Base-by-base conservation (phyloP, 495 filamentous ascomycete genomes). In the Pseudevernia furfuracea region DNA sequence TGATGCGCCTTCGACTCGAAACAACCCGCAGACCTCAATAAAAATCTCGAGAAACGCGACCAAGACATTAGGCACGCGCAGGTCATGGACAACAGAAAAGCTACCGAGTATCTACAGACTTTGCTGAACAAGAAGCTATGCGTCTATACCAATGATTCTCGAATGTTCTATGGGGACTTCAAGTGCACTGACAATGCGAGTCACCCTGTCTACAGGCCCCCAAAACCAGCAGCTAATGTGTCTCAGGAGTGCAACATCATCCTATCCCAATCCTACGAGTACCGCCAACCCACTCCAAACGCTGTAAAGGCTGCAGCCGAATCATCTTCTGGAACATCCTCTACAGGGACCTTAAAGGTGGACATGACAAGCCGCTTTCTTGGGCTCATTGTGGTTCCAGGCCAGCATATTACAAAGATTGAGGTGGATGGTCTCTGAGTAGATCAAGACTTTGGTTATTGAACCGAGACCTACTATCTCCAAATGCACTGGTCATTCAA, bases 151-250 rank as follows among this genome's bases (percentile, higher is more conserved):
- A 89, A 86, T 7, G 94, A 97, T 73, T 81, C 78, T 34, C 89
- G 94, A 49, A 88, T 96, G 78, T 98, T 97, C 74, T 80, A 90
- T 44, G 94, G 94, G 41, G 78, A 83, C 63, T 89, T 98, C 77
- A 97, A 93, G 75, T 97, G 95, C 75, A 96, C 91, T 28, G 94
- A 98, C 78, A 85, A 89, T 59, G 94, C 96, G 69, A 53, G 80
- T 77, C 39, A 9, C 36, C 48, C 25, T 64, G 21, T 36, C 59
- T 30, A 28, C 41, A 36, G 25, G 23, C 25, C 61, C 21, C 52
- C 39, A 15, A 6, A 6, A 14, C 0, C 58, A 28, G 49, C 25
- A 38, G n/a, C 43, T 62, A 53, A 66, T 15, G 23, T 61, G 21
- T 15, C 19, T 12, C 70, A 90, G 89, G 87, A 89, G 52, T 81